These are phyloP conservation scores for Teratosphaeria gauchensis DNA, from an alignment of 2,329 filamentous ascomycete species.

Conservation along the genomic window DNA sequence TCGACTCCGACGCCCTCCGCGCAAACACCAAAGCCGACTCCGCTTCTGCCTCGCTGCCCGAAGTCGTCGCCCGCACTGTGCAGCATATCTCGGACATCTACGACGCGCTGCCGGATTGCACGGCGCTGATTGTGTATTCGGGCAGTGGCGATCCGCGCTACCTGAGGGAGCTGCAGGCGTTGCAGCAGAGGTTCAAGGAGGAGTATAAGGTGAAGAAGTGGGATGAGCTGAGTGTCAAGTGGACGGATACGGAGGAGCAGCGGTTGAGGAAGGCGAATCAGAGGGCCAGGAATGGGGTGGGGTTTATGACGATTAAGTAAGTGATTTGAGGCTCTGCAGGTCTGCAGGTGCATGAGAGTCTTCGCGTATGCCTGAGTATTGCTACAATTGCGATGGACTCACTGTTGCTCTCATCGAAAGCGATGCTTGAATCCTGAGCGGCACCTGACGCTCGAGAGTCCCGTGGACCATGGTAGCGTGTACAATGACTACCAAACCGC, in stretches of 20 bases:
- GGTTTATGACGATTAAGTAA: constrained; percentile 51
- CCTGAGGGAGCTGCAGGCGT: constrained; percentile 44
- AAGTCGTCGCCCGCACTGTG: constrained; percentile 42
- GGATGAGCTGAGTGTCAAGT: constrained; percentile 53
- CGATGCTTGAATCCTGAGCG: no score
- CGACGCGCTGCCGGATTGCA: constrained; percentile 47
- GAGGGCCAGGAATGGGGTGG: constrained; percentile 48
- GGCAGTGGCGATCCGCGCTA: constrained; percentile 55
- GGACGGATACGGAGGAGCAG: constrained; percentile 56
- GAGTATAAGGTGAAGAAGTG: constrained; percentile 53
- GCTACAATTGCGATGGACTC: neutral
- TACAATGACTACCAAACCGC: neutral
- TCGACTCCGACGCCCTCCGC: constrained; percentile 28
- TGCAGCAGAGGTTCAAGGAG: constrained; percentile 46
- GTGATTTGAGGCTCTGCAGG: neutral
- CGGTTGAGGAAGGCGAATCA: constrained; percentile 47
- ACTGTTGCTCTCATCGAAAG: neutral
- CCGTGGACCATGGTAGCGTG: neutral
- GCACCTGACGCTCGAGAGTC: no score
- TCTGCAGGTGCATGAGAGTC: neutral
- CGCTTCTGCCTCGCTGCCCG: constrained; percentile 27
- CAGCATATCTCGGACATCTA: constrained; percentile 44
- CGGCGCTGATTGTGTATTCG: constrained; percentile 53
- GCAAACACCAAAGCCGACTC: constrained; percentile 9
- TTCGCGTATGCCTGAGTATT: neutral